Conservation (phyloP, 192 early-diverging fungal species). For the Pilaira anomala region DNA sequence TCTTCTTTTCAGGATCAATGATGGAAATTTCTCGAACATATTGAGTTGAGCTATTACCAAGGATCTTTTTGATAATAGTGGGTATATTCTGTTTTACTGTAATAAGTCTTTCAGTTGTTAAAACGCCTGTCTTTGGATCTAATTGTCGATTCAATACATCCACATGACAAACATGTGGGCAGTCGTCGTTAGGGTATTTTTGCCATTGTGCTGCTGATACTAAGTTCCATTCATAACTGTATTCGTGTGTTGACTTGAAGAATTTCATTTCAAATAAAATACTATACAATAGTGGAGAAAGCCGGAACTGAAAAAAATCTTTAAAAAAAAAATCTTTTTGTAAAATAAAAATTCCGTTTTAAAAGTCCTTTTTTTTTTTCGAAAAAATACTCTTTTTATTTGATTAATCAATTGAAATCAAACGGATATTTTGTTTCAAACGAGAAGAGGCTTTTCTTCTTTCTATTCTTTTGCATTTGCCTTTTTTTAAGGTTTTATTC, state of each 20-base stretch:
- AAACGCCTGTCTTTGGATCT: slow-evolving; percentile 77
- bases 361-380: too few relatives aligned
- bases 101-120: slow-evolving; percentile 90
- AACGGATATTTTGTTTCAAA: too few relatives aligned
- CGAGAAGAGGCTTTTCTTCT: too few relatives aligned
- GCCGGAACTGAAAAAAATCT: slow-evolving; percentile 2
- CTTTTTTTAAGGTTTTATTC: too few relatives aligned
- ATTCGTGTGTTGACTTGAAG: slow-evolving; percentile 76
- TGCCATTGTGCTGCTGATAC: slow-evolving; percentile 88
- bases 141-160: slow-evolving; percentile 83
- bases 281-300: slow-evolving; percentile 1
- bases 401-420: too few relatives aligned
- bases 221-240: slow-evolving; percentile 78
- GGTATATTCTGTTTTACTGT: slow-evolving; percentile 86
- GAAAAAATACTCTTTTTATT: too few relatives aligned
- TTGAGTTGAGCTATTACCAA: slow-evolving; percentile 64
- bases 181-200: slow-evolving; percentile 96
- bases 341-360: too few relatives aligned
- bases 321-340: neutral
- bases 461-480: too few relatives aligned
- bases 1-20: slow-evolving; percentile 74
- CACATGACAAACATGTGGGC: slow-evolving; percentile 87
- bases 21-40: slow-evolving; percentile 91
- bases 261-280: slow-evolving; percentile 70
- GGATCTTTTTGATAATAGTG: slow-evolving; percentile 62